Evolutionary conservation across 2,329 filamentous ascomycete genomes (phyloP).

Genomic region (Colletotrichum navitas): DNA sequence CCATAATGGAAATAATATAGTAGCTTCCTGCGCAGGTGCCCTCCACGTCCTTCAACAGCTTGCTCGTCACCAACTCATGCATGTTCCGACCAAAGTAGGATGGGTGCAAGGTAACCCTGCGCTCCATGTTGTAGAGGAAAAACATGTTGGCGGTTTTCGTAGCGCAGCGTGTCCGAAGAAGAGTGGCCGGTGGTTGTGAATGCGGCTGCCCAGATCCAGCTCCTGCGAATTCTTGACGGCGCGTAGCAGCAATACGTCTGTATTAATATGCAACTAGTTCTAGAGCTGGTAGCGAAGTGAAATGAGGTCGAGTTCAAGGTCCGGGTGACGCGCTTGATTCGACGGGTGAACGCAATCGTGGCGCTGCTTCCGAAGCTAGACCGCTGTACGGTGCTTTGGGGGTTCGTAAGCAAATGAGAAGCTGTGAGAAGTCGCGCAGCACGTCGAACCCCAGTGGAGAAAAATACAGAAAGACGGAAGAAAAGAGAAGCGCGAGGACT

Average conservation of each 20-base stretch:
- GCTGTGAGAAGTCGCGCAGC: constrained; percentile 4
- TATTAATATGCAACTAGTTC: constrained; percentile 17
- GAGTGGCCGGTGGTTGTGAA: constrained; percentile 6
- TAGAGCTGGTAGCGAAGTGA: constrained; percentile 7
- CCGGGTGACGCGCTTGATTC: constrained; percentile 11
- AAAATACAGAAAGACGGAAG: constrained; percentile 19
- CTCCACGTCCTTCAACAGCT: constrained; percentile 92
- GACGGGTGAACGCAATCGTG: constrained; percentile 1
- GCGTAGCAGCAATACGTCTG: constrained; percentile 1
- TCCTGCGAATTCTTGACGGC: constrained; percentile 7
- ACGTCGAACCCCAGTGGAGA: neutral
- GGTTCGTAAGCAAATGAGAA: constrained; percentile 6
- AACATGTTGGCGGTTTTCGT: constrained; percentile 75
- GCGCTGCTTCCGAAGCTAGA: constrained; percentile 13
- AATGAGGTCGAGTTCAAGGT: neutral
- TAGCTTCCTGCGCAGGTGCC: constrained; percentile 95
- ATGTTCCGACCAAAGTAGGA: constrained; percentile 97
- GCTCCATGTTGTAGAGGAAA: constrained; percentile 97
- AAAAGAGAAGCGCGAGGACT: constrained; percentile 10
- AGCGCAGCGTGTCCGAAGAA: constrained; percentile 8
- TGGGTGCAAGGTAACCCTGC: constrained; percentile 93
- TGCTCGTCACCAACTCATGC: constrained; percentile 89
- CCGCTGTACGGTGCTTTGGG: neutral
- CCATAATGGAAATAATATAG: constrained; percentile 98
- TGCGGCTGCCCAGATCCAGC: neutral